These are phyloP conservation scores for Narthecium ossifragum DNA, from an alignment of 106 monocot species.

Conservation along the genomic window DNA sequence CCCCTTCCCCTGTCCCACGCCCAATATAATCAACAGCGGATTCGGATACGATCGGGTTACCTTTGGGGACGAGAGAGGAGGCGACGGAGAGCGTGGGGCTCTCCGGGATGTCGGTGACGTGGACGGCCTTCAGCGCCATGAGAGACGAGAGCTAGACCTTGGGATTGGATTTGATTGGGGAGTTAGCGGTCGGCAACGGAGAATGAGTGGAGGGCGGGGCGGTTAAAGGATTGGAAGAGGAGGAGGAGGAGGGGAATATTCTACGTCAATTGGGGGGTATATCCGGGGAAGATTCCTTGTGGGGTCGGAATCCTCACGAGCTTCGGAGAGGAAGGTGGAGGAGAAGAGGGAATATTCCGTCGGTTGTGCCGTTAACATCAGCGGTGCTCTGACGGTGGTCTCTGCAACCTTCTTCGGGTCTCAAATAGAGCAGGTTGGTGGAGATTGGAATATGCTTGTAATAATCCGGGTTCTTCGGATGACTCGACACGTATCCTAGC, in stretches of 20 bases:
- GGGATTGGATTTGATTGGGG: neutral
- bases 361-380: too few species aligned
- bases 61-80: slow-evolving; percentile 20
- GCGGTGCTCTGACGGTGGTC: too few species aligned
- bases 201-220: too few species aligned
- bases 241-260: too few species aligned
- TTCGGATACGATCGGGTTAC: neutral
- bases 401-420: too few species aligned
- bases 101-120: slow-evolving; percentile 47
- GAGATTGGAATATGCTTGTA: neutral
- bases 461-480: neutral
- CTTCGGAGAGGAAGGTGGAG: neutral
- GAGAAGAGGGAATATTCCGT: neutral
- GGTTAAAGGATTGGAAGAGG: neutral
- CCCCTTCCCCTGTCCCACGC: too few species aligned
- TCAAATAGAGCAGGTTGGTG: too few species aligned
- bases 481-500: neutral
- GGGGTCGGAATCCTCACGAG: neutral
- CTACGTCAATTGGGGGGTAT: too few species aligned
- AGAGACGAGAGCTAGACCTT: neutral
- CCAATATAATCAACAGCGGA: neutral
- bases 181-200: too few species aligned
- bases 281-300: neutral
- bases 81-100: slow-evolving; percentile 11
- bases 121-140: slow-evolving; percentile 45